A percentile compares a stretch with the other conserved stretches of the same genome.
Conservation (phyloP, 805 yeast species). For the Sugiyamaella valdiviana region DNA sequence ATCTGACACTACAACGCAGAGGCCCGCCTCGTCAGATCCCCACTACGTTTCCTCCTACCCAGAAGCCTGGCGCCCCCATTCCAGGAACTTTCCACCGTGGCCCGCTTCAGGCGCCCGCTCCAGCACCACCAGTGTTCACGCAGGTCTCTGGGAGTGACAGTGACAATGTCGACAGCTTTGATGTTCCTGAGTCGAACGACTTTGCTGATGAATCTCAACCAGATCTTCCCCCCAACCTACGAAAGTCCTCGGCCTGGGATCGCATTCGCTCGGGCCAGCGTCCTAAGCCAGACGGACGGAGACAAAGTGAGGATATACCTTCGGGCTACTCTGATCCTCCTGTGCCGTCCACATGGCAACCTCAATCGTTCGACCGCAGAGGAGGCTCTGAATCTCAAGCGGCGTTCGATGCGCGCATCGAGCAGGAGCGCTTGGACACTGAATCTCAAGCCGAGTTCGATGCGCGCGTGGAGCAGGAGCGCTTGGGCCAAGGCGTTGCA, state of each 20-base stretch:
- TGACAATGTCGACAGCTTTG: not conserved
- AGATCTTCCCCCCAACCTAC: not conserved
- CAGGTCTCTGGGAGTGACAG: not conserved
- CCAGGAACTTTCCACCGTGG: not conserved
- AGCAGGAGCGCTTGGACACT: constrained; percentile 19
- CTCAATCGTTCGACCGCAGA: too few relatives aligned
- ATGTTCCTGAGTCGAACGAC: not conserved
- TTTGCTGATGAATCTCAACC: not conserved
- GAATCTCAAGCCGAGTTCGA: constrained; percentile 21
- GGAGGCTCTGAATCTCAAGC: too few relatives aligned
- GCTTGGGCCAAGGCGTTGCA: constrained; percentile 17
- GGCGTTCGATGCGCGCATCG: constrained; percentile 22
- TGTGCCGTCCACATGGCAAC: too few relatives aligned
- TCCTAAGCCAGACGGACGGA: too few relatives aligned
- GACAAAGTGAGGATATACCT: too few relatives aligned
- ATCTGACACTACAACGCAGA: constrained; percentile 8
- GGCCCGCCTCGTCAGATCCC: not conserved
- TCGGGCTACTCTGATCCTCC: too few relatives aligned
- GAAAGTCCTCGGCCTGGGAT: not conserved
- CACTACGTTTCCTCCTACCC: not conserved
- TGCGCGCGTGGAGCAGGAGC: constrained; percentile 19
- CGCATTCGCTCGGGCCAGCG: not conserved
- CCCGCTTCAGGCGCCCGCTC: not conserved
- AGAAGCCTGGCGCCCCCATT: not conserved
- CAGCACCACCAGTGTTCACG: not conserved